phyloP scores from a whole-genome alignment of 2,329 filamentous ascomycete genomes.

The Pyricularia sp. region DNA sequence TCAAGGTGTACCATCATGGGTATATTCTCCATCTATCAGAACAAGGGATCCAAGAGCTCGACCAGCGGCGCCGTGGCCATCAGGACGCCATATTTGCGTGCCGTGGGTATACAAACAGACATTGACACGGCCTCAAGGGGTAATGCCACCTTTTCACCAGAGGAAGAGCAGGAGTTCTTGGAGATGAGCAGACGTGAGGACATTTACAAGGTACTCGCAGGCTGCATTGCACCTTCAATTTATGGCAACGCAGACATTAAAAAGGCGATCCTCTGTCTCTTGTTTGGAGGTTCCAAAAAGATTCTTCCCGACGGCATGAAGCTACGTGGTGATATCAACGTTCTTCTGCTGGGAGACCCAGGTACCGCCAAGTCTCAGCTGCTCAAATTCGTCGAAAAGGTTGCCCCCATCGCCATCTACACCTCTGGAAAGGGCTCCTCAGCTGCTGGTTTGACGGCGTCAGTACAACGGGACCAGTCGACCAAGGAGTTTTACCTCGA shows the following conservation, averaged over 20 bases:
- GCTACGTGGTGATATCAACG: conserved; percentile 94
- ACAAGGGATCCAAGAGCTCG: conserved; percentile 70
- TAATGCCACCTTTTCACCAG: conserved; percentile 72
- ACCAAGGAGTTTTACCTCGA: conserved; percentile 96
- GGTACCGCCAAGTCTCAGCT: conserved; percentile 97
- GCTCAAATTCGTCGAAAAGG: conserved; percentile 94
- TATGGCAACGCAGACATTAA: conserved; percentile 96
- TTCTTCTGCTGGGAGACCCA: conserved; percentile 88
- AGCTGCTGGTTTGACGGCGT: conserved; percentile 91
- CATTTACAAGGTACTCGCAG: conserved; percentile 80
- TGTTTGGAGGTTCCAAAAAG: conserved; percentile 94
- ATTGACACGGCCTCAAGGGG: conserved; percentile 83
- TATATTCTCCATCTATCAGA: conserved; percentile 95
- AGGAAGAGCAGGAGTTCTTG: conserved; percentile 91
- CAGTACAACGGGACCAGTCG: conserved; percentile 82
- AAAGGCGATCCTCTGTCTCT: conserved; percentile 85
- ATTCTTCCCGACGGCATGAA: conserved; percentile 97
- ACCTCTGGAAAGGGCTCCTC: conserved; percentile 97
- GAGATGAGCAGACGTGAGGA: conserved; percentile 85
- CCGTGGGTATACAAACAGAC: conserved; percentile 84
- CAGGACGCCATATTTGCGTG: conserved; percentile 83
- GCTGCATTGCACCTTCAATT: conserved; percentile 92
- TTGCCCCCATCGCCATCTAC: conserved; percentile 92
- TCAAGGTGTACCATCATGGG: conserved; percentile 92
- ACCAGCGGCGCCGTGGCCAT: conserved; percentile 80